A percentile compares a stretch with the other conserved stretches of the same genome.
These are phyloP conservation scores for Periglandula ipomoeae DNA, from an alignment of 2,329 filamentous ascomycete species.

Conservation along the genomic window DNA sequence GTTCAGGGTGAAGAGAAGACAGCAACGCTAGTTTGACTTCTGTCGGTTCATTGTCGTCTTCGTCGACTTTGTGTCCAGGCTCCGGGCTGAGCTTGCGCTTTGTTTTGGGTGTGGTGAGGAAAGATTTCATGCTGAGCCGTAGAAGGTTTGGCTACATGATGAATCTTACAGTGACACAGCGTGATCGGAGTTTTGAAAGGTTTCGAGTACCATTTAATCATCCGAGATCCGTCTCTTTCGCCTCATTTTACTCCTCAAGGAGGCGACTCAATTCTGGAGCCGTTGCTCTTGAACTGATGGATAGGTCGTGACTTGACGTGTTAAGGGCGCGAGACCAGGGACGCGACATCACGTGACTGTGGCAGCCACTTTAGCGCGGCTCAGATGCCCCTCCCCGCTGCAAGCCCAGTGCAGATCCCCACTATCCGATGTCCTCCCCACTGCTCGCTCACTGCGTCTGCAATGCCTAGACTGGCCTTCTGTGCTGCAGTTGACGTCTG, in stretches of 20 bases:
- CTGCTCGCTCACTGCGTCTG: neutral
- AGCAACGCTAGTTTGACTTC: conserved; percentile 83
- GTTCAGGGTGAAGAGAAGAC: conserved; percentile 60
- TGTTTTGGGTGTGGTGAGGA: conserved; percentile 34
- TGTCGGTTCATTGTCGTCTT: conserved; percentile 52
- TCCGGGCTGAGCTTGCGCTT: conserved; percentile 37
- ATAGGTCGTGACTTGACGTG: neutral
- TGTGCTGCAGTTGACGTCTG: neutral
- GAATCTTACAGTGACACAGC: too few species aligned
- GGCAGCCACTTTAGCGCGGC: neutral
- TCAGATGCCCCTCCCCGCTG: neutral
- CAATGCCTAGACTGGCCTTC: neutral
- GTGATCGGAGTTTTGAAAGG: too few species aligned
- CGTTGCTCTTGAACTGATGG: neutral
- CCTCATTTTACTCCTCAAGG: neutral
- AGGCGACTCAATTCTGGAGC: neutral
- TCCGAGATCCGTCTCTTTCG: neutral
- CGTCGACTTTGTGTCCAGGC: conserved; percentile 16
- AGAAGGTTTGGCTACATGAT: conserved; percentile 1
- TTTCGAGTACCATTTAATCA: too few species aligned
- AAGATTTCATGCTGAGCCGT: conserved; percentile 41
- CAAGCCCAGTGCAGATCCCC: neutral
- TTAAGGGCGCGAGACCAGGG: neutral
- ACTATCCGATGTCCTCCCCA: neutral
- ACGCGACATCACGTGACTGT: conserved; percentile 7